Evolutionary conservation across 805 yeast genomes (phyloP).

Genomic region (Maudiozyma turicensis): DNA sequence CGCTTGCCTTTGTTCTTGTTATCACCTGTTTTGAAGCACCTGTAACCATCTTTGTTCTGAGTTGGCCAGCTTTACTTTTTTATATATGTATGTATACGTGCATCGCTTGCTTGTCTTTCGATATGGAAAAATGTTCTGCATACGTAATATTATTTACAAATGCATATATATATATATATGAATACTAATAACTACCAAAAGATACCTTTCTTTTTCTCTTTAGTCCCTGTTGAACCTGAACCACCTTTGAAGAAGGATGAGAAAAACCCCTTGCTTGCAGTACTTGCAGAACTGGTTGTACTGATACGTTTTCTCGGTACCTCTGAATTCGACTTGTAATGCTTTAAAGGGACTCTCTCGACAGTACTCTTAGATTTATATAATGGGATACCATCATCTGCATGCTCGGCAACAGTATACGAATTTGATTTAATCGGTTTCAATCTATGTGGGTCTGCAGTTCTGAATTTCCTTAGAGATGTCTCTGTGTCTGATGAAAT

Average conservation of each 20-base stretch:
- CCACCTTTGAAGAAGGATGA: conserved; percentile 2
- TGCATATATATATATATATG: neutral
- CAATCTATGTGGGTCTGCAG: neutral
- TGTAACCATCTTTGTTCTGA: too few species aligned
- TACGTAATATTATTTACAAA: neutral
- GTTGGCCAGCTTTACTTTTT: too few species aligned
- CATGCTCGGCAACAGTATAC: neutral
- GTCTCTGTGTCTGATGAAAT: neutral
- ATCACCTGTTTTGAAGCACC: too few species aligned
- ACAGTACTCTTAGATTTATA: neutral
- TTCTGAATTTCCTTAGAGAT: neutral
- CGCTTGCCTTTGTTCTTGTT: too few species aligned
- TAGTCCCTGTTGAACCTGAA: neutral
- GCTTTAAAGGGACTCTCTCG: neutral
- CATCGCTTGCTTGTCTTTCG: too few species aligned
- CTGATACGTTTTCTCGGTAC: neutral
- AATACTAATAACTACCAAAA: neutral
- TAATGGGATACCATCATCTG: neutral
- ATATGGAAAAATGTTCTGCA: too few species aligned
- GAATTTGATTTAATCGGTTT: neutral
- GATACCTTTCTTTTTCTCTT: conserved; percentile 1
- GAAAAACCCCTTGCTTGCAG: conserved; percentile 2
- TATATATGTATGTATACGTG: too few species aligned
- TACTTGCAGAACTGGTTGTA: neutral
- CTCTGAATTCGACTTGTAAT: conserved; percentile 1